phyloP scores from a whole-genome alignment of 805 yeast species.

The Metschnikowia anglica region DNA sequence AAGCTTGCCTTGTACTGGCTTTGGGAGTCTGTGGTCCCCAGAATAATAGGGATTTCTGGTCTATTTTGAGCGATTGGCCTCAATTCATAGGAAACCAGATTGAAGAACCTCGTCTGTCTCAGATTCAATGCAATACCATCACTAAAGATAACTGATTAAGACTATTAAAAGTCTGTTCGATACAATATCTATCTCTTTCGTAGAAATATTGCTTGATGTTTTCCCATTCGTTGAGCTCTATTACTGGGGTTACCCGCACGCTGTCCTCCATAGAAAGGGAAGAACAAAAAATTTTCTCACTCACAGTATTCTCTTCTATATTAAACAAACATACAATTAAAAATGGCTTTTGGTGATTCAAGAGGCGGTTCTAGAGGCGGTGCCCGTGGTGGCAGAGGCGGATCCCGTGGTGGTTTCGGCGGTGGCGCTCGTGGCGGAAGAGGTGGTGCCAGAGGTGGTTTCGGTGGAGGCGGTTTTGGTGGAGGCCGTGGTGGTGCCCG shows the following conservation, averaged over 20 bases:
- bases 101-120: no score
- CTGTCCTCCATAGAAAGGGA: constrained; percentile 16
- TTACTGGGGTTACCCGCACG: constrained; percentile 21
- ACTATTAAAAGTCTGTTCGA: no score
- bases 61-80: no score
- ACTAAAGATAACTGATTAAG: no score
- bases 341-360: constrained; percentile 23
- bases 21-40: no score
- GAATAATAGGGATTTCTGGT: no score
- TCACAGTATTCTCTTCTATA: constrained; percentile 1
- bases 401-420: constrained; percentile 55
- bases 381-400: constrained; percentile 37
- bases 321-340: constrained; percentile 12
- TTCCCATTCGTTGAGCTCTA: constrained; percentile 9
- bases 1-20: no score
- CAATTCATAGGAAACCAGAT: no score
- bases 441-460: constrained; percentile 52
- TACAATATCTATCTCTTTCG: no score
- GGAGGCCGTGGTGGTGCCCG: constrained; percentile 32
- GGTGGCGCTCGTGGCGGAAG: constrained; percentile 41
- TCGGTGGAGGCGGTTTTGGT: constrained; percentile 31
- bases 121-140: no score
- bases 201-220: not conserved
- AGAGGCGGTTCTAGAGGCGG: constrained; percentile 25
- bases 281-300: constrained; percentile 15